Evolutionary conservation across 2,329 filamentous ascomycete genomes (phyloP).

Genomic region (Fusarium sp.): DNA sequence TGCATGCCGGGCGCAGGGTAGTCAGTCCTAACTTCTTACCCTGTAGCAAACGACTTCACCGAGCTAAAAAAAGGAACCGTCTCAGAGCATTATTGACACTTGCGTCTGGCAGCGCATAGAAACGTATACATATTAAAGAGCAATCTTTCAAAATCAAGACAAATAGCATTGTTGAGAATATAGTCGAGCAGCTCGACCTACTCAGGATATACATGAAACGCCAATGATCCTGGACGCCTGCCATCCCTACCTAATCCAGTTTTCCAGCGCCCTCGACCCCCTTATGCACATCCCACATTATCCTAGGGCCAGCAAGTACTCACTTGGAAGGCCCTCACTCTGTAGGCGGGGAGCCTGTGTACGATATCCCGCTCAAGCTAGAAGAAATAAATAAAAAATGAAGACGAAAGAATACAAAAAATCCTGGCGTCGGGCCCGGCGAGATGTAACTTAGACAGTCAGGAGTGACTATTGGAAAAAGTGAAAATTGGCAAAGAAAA

Average conservation of each 20-base stretch:
- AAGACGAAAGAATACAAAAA: slow-evolving; percentile 21
- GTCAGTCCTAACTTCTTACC: neutral
- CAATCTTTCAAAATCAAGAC: slow-evolving; percentile 18
- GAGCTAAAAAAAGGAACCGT: neutral
- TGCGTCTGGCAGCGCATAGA: neutral
- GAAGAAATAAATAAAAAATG: neutral
- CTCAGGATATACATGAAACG: slow-evolving; percentile 42
- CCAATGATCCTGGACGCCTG: slow-evolving; percentile 36
- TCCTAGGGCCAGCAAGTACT: slow-evolving; percentile 27
- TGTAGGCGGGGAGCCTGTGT: slow-evolving; percentile 1
- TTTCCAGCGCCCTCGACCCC: slow-evolving; percentile 29
- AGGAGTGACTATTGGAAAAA: slow-evolving; percentile 15
- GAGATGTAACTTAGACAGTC: slow-evolving; percentile 30
- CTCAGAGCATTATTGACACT: neutral
- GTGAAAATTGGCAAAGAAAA: neutral
- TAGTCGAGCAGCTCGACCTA: slow-evolving; percentile 35
- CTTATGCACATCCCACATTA: slow-evolving; percentile 34
- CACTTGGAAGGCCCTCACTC: slow-evolving; percentile 17
- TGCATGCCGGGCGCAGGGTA: neutral
- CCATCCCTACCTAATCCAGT: slow-evolving; percentile 28
- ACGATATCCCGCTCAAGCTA: slow-evolving; percentile 3
- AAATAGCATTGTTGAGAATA: slow-evolving; percentile 39
- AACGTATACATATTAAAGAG: neutral
- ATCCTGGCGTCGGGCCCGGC: slow-evolving; percentile 36
- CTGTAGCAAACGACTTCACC: neutral